Evolutionary conservation across 257 asterid genomes (phyloP).

Genomic region (Thymus mandschuricus): DNA sequence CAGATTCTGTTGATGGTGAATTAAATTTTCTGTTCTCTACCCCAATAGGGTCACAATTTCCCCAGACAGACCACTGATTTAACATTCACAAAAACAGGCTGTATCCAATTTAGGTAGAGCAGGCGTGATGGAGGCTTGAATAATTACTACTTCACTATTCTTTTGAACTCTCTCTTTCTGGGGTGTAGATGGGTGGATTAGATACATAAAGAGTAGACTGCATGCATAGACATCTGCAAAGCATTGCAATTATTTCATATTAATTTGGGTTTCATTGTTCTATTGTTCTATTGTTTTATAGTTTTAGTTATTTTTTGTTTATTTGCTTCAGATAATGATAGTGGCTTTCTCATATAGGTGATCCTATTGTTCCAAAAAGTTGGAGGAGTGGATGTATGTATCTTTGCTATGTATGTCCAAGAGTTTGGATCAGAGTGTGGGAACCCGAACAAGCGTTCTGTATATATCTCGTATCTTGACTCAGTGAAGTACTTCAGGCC

Average conservation of each 20-base stretch:
- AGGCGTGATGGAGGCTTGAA: neutral
- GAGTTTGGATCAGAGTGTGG: slow-evolving; percentile 80
- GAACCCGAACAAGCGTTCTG: slow-evolving; percentile 65
- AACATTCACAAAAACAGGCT: neutral
- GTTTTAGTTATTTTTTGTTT: neutral
- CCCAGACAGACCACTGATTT: neutral
- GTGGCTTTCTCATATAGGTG: slow-evolving; percentile 46
- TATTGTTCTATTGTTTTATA: neutral
- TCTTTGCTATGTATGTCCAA: slow-evolving; percentile 77
- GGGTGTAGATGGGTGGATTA: neutral
- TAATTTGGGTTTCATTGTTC: neutral
- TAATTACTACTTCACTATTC: neutral
- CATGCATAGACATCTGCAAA: neutral
- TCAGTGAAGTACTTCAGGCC: slow-evolving; percentile 79
- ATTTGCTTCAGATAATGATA: slow-evolving; percentile 27
- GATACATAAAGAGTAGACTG: slow-evolving; percentile 2
- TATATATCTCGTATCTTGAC: slow-evolving; percentile 80
- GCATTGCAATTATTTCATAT: neutral
- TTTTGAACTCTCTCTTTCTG: neutral
- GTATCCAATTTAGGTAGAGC: neutral
- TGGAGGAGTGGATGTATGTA: slow-evolving; percentile 77
- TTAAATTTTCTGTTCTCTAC: neutral
- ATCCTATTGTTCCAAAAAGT: slow-evolving; percentile 73
- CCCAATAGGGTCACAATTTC: neutral
- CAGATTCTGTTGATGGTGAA: neutral